Percentiles rank a stretch among this genome's conserved stretches.
Conservation (phyloP, 208 protist species). For the Balamuthia mandrillaris region DNA sequence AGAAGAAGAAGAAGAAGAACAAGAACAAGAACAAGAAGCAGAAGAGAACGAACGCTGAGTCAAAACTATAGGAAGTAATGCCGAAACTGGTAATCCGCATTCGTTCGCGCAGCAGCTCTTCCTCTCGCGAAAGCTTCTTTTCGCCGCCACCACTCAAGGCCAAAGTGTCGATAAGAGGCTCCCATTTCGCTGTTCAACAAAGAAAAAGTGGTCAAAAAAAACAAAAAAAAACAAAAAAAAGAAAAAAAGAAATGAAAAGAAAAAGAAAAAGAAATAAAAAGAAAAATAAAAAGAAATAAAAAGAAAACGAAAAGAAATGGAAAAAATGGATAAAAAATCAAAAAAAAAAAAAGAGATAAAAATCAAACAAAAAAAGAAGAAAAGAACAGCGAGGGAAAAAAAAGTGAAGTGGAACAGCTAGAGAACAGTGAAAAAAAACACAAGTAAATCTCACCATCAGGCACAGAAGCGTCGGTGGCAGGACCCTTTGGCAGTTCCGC, state of each 20-base stretch:
- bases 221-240: too few species aligned
- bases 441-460: not conserved
- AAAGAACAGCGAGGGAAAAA: too few species aligned
- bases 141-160: not conserved
- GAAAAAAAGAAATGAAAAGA: too few species aligned
- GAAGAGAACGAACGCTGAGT: not conserved
- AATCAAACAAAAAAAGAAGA: too few species aligned
- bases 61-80: not conserved
- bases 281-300: too few species aligned
- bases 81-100: not conserved
- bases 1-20: not conserved
- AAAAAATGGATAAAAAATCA: too few species aligned
- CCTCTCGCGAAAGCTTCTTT: not conserved
- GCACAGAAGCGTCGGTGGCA: not conserved
- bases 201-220: too few species aligned
- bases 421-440: too few species aligned
- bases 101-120: conserved; percentile 3
- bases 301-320: too few species aligned
- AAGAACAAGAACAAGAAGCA: not conserved
- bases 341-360: too few species aligned
- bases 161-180: not conserved
- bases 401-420: too few species aligned
- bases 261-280: too few species aligned
- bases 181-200: not conserved
- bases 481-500: not conserved